A percentile compares a stretch with the other conserved stretches of the same genome.
Evolutionary conservation across 768 basidiomycete species (phyloP).

Genomic region (Mycena rosella): DNA sequence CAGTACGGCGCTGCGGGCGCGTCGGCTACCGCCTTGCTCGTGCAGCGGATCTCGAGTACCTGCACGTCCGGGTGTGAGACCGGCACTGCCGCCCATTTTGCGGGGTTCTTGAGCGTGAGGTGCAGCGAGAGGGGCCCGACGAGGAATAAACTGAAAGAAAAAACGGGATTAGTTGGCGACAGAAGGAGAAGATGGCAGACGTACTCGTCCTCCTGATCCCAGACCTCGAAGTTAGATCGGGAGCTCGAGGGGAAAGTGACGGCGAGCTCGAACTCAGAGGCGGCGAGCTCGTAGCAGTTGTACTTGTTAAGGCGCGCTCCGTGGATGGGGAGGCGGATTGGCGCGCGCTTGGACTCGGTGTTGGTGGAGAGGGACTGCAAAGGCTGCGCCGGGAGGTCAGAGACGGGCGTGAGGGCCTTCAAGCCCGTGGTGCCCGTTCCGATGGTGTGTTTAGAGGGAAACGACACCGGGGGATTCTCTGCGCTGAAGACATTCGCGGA

Average conservation of each 20-base stretch:
- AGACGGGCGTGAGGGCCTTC: not conserved
- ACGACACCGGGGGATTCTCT: slow-evolving; percentile 3
- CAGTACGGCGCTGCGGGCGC: slow-evolving; percentile 33
- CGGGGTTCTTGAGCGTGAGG: slow-evolving; percentile 48
- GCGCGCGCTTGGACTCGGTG: slow-evolving; percentile 19
- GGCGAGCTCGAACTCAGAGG: slow-evolving; percentile 28
- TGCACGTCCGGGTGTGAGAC: slow-evolving; percentile 50
- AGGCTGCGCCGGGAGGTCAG: not conserved
- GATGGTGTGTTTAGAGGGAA: slow-evolving; percentile 12
- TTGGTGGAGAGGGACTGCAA: slow-evolving; percentile 25
- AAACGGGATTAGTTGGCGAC: not conserved
- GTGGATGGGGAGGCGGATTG: slow-evolving; percentile 18
- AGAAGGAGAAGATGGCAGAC: not conserved
- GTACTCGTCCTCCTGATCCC: slow-evolving; percentile 38
- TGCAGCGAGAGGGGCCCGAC: slow-evolving; percentile 48
- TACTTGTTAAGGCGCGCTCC: slow-evolving; percentile 31
- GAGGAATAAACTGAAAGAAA: slow-evolving; percentile 29
- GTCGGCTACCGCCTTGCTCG: slow-evolving; percentile 37
- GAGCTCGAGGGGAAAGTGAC: slow-evolving; percentile 23
- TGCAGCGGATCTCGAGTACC: slow-evolving; percentile 50
- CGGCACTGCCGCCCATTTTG: slow-evolving; percentile 44
- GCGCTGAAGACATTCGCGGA: slow-evolving; percentile 11
- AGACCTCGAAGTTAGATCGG: slow-evolving; percentile 32
- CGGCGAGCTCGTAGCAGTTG: slow-evolving; percentile 29
- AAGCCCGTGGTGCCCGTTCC: not conserved